Conservation (phyloP, 1,139 yeast genomes). For the Taphrina wiesneri region DNA sequence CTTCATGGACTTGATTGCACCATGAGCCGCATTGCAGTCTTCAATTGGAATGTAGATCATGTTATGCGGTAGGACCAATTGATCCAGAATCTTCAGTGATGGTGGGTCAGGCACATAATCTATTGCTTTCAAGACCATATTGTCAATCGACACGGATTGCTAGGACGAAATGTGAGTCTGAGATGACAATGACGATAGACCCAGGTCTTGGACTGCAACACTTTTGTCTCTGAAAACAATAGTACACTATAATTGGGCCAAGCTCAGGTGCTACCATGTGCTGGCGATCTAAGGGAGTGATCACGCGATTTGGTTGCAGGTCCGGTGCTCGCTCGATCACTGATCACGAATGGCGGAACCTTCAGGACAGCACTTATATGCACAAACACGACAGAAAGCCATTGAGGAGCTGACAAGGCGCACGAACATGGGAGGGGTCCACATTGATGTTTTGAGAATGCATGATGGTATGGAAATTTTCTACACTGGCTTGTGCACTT, state of each 20-base stretch:
- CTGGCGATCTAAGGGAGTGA: neutral
- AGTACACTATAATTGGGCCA: too few relatives aligned
- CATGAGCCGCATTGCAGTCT: constrained; percentile 69
- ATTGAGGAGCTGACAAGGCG: too few relatives aligned
- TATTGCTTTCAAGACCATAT: constrained; percentile 38
- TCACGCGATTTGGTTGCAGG: neutral
- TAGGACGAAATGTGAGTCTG: too few relatives aligned
- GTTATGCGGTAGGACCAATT: constrained; percentile 75
- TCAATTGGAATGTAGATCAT: constrained; percentile 64
- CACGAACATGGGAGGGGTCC: neutral
- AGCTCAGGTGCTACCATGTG: neutral
- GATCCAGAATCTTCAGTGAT: constrained; percentile 70
- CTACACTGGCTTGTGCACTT: constrained; percentile 10
- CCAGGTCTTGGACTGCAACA: neutral
- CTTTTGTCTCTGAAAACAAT: neutral
- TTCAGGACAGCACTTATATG: too few relatives aligned
- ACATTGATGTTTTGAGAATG: neutral
- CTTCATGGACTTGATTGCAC: constrained; percentile 83
- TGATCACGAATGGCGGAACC: too few relatives aligned
- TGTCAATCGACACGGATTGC: too few relatives aligned
- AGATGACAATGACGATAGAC: neutral
- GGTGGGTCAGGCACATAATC: constrained; percentile 39
- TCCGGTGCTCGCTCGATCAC: too few relatives aligned
- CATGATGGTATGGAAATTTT: neutral
- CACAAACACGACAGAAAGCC: neutral